Evolutionary conservation across 768 basidiomycete genomes (phyloP).

Genomic region (Cytidiella melzeri): DNA sequence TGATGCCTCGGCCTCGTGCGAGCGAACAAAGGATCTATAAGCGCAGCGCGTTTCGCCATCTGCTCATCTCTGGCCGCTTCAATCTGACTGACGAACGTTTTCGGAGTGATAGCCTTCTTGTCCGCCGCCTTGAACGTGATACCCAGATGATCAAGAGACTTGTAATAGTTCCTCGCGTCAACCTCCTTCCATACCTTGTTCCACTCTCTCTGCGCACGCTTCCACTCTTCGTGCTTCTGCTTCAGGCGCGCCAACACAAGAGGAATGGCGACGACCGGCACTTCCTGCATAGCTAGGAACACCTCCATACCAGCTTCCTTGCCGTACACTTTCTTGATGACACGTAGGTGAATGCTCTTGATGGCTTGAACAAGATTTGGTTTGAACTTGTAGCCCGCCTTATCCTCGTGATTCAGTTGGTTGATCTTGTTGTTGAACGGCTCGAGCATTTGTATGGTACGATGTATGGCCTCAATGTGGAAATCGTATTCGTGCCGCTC

Average conservation of each 20-base stretch:
- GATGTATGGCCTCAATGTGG: constrained; percentile 91
- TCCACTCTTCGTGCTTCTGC: constrained; percentile 98
- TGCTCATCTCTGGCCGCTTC: constrained; percentile 82
- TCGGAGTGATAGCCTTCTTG: constrained; percentile 75
- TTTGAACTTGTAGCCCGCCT: constrained; percentile 77
- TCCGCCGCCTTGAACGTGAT: constrained; percentile 87
- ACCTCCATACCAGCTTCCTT: constrained; percentile 78
- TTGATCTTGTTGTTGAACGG: constrained; percentile 86
- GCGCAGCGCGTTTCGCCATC: constrained; percentile 62
- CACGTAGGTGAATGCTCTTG: constrained; percentile 87
- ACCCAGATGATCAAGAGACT: constrained; percentile 90
- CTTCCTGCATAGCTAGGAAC: constrained; percentile 86
- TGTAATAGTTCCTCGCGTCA: constrained; percentile 88
- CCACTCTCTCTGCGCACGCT: constrained; percentile 95
- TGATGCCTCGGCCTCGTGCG: constrained; percentile 71
- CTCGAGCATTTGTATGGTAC: constrained; percentile 87
- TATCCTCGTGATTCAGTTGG: constrained; percentile 73
- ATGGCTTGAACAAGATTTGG: constrained; percentile 77
- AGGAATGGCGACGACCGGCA: constrained; percentile 81
- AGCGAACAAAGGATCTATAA: constrained; percentile 44
- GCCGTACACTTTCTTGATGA: constrained; percentile 97
- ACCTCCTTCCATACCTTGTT: constrained; percentile 98
- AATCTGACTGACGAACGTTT: constrained; percentile 77
- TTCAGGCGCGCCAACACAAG: constrained; percentile 86
- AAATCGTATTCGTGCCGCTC: constrained; percentile 99